A percentile compares a stretch with the other conserved stretches of the same genome.
Conservation (phyloP, 2,329 filamentous ascomycete genomes). For the Fusarium oligoseptatum region DNA sequence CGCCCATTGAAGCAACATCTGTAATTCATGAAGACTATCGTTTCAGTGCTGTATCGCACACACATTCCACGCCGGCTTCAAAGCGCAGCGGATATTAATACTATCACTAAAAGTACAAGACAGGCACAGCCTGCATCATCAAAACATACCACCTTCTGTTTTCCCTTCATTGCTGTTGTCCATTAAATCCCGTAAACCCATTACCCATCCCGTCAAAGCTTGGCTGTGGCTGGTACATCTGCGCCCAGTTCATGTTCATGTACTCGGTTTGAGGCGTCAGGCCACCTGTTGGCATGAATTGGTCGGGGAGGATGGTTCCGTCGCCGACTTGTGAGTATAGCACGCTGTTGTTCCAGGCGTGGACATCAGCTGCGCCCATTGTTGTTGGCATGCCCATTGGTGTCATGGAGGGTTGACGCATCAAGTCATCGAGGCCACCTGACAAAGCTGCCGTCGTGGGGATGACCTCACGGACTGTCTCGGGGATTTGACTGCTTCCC, state of each 20-base stretch:
- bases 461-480: conserved; percentile 37
- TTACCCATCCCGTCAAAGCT: conserved; percentile 40
- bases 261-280: conserved; percentile 47
- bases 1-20: background rate
- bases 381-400: conserved; percentile 21
- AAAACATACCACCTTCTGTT: background rate
- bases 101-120: conserved; percentile 35
- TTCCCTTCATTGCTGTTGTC: conserved; percentile 25
- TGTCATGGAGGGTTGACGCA: conserved; percentile 41
- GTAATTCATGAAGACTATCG: background rate
- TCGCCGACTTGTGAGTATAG: conserved; percentile 40
- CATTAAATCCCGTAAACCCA: conserved; percentile 45
- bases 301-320: conserved; percentile 39
- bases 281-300: conserved; percentile 37
- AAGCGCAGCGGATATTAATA: conserved; percentile 24
- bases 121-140: conserved; percentile 27
- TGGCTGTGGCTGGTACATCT: conserved; percentile 44
- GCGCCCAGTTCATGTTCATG: conserved; percentile 39
- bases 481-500: conserved; percentile 44
- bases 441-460: conserved; percentile 28
- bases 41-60: background rate
- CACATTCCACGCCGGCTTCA: background rate
- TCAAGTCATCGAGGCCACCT: conserved; percentile 34
- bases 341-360: conserved; percentile 49
- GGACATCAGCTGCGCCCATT: conserved; percentile 41